These are phyloP conservation scores for Beta corolliflora DNA, from an alignment of 179 eudicot species.

Conservation along the genomic window DNA sequence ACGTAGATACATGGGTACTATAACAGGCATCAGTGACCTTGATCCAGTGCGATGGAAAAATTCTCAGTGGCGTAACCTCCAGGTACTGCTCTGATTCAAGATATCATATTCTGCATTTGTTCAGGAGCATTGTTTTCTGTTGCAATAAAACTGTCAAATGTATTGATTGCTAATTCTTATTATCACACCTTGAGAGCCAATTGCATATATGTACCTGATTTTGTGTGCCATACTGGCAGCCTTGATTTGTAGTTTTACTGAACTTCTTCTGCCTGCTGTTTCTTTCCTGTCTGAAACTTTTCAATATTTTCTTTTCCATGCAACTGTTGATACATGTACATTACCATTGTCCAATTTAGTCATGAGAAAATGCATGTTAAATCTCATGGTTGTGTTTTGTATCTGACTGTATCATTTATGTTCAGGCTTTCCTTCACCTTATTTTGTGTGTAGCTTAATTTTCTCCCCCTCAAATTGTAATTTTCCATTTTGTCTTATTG, in stretches of 20 bases:
- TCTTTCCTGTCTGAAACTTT: neutral
- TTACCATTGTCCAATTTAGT: neutral
- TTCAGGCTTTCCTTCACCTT: neutral
- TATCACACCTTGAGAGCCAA: neutral
- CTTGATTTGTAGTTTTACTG: neutral
- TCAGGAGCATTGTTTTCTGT: neutral
- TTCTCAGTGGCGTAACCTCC: slow-evolving; percentile 96
- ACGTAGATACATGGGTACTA: slow-evolving; percentile 95
- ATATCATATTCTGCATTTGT: neutral
- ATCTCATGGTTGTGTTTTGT: neutral
- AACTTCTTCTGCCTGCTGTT: neutral
- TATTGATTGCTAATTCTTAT: neutral
- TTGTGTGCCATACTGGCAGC: neutral
- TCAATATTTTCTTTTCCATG: neutral
- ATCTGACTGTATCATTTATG: neutral
- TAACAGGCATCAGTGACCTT: slow-evolving; percentile 81
- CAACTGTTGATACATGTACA: neutral
- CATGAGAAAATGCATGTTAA: neutral
- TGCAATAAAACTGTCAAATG: neutral
- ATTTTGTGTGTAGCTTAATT: too few species aligned
- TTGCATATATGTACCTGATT: neutral
- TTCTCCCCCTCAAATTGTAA: neutral
- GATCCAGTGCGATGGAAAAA: slow-evolving; percentile 86
- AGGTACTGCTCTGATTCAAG: slow-evolving; percentile 47
- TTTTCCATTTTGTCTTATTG: slow-evolving; percentile 19